Percentiles rank a stretch among this genome's conserved stretches.
These are phyloP conservation scores for Diaporthe aspalathi DNA, from an alignment of 2,329 filamentous ascomycete genomes.

Conservation along the genomic window DNA sequence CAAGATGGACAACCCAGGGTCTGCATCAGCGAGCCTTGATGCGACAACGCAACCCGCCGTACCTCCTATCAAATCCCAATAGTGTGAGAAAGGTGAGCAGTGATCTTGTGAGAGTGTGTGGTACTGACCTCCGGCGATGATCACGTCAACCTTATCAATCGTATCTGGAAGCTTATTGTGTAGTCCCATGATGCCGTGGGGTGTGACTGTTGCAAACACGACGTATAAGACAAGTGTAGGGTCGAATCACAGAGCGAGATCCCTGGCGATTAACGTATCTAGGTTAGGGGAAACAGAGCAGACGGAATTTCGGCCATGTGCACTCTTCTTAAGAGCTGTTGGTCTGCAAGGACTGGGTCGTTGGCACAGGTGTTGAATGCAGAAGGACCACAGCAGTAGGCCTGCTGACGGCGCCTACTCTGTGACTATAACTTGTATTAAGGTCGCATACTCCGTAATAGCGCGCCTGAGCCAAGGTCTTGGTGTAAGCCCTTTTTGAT, in stretches of 20 bases:
- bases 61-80: slow-evolving; percentile 51
- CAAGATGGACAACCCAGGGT: slow-evolving; percentile 60
- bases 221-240: neutral
- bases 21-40: slow-evolving; percentile 60
- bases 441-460: neutral
- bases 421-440: neutral
- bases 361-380: neutral
- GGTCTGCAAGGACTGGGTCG: neutral
- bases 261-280: no score
- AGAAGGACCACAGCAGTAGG: neutral
- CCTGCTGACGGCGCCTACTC: neutral
- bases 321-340: neutral
- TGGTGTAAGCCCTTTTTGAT: neutral
- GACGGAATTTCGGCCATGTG: neutral
- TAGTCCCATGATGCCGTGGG: slow-evolving; percentile 30
- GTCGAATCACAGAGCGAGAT: neutral
- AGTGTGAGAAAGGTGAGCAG: neutral
- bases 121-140: slow-evolving; percentile 59
- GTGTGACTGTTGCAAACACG: no score
- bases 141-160: slow-evolving; percentile 60
- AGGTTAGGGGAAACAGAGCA: neutral
- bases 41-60: slow-evolving; percentile 62
- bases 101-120: neutral
- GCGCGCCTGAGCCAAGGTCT: neutral
- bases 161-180: slow-evolving; percentile 43